Evolutionary conservation across 495 filamentous ascomycete genomes (phyloP).

Genomic region (Jackrogersella minutella): DNA sequence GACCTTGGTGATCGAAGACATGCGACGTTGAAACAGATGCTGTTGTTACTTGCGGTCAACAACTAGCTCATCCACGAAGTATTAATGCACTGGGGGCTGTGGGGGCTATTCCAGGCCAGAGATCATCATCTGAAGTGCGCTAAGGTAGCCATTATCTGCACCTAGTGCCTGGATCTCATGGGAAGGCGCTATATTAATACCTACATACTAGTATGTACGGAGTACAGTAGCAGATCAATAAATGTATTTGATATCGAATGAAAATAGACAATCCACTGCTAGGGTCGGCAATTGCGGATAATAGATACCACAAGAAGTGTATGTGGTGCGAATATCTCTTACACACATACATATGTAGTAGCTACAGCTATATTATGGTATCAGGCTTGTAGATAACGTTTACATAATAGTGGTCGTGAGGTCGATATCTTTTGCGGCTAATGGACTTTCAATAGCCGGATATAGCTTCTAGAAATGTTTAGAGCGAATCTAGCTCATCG

Average conservation of each 20-base stretch:
- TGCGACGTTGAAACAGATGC: conserved; percentile 3
- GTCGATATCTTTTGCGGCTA: not conserved
- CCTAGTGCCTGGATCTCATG: not conserved
- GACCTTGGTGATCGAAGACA: not conserved
- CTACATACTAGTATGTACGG: no score
- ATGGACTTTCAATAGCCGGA: conserved; percentile 6
- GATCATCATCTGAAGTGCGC: not conserved
- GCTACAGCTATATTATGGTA: no score
- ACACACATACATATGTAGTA: no score
- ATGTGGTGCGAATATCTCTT: not conserved
- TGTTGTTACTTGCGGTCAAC: not conserved
- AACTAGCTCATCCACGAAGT: no score
- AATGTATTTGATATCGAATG: not conserved
- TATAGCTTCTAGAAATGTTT: conserved; percentile 17
- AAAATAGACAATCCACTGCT: not conserved
- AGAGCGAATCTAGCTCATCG: not conserved
- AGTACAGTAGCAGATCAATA: not conserved
- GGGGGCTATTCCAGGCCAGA: not conserved
- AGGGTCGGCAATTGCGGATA: not conserved
- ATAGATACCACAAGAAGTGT: not conserved
- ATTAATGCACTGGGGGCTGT: not conserved
- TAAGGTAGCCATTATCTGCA: not conserved
- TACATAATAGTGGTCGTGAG: not conserved
- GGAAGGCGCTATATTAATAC: not conserved
- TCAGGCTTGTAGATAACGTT: no score